phyloP scores from a whole-genome alignment of 768 basidiomycete genomes.

The Phaffia australis region DNA sequence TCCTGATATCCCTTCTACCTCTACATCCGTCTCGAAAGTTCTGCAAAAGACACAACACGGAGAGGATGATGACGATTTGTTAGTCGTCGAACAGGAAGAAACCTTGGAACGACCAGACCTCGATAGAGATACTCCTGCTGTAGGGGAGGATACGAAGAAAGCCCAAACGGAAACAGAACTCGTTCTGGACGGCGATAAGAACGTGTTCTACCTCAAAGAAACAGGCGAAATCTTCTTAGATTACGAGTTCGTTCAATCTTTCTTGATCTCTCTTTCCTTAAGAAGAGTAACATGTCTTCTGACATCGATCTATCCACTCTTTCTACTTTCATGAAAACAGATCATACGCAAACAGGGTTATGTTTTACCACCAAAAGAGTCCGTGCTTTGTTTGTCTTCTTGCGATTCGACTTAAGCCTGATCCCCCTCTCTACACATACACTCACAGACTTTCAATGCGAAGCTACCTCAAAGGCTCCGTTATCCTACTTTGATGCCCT shows the following conservation, averaged over 20 bases:
- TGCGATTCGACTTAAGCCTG: too few relatives aligned
- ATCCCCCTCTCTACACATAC: too few relatives aligned
- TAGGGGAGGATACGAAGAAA: too few relatives aligned
- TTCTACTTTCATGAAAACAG: slow-evolving; percentile 33
- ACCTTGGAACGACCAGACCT: too few relatives aligned
- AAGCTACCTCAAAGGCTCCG: slow-evolving; percentile 87
- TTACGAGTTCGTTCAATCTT: slow-evolving; percentile 63
- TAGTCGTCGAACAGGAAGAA: too few relatives aligned
- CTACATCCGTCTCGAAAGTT: too few relatives aligned
- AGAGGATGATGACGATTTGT: too few relatives aligned
- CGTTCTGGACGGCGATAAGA: slow-evolving; percentile 32
- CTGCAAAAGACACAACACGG: too few relatives aligned
- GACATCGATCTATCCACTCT: slow-evolving; percentile 2
- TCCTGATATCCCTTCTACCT: too few relatives aligned
- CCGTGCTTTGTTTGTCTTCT: background rate
- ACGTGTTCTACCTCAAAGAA: slow-evolving; percentile 82
- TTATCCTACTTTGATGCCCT: slow-evolving; percentile 91
- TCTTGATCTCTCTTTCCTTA: slow-evolving; percentile 10
- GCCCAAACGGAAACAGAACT: too few relatives aligned
- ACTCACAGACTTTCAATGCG: slow-evolving; percentile 68
- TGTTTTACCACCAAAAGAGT: slow-evolving; percentile 78
- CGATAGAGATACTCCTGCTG: too few relatives aligned
- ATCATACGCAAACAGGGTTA: slow-evolving; percentile 80
- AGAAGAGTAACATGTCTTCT: slow-evolving; percentile 33
- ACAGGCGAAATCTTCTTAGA: slow-evolving; percentile 96